Evolutionary conservation across 1,284 basidiomycete species (phyloP), one percentile per base, ranked within the genome.

Genomic region (Pseudozyma pruni): DNA sequence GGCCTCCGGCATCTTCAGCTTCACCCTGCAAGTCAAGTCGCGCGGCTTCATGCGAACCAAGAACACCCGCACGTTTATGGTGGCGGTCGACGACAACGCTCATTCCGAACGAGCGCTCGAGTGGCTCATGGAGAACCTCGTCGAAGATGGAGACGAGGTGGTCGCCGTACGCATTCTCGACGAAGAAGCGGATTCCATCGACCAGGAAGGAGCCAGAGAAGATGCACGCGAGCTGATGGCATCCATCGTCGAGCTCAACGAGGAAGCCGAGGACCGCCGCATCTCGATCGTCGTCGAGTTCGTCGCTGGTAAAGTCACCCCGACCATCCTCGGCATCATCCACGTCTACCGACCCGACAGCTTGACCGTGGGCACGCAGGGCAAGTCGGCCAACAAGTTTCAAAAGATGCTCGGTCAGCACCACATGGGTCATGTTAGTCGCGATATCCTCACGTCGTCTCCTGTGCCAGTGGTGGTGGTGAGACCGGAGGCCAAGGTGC

Each of bases 301-400:
- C 78, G 91, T 97, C 37, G 91, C 93, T 1, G 95, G 95, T 31
- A 90, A 89, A 64, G 89, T 96, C 7, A 91, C 92, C 0, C 88
- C 90, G 54, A 94, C 92, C 9, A 89, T 98, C 35, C 72, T 84
- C 22, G 68, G 75, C 35, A 63, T 98, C 72, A 95, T 98, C 67
- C 91, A 93, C 2, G 88, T 98, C 34, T 98, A 98, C 80, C 89
- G 94, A 40, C 95, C 95, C 2, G 94, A 98, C 83, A 93, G 91
- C 1, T 86, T 98, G 51, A 90, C 97, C 16, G 94, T 98, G 22
- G 95, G 95, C 13, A 95, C 93, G 13, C 87, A 91, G 32, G 94
- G 93, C 20, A 81, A 76, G 47, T 74, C 74, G 25, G 72, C 73
- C 17, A 78, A 72, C 46, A 72, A 77, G 23, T 59, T 82, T 17